Percentiles rank a stretch among this genome's conserved stretches.
phyloP scores from a whole-genome alignment of 1,284 basidiomycete genomes.

The Microbotryomycetes sp. region DNA sequence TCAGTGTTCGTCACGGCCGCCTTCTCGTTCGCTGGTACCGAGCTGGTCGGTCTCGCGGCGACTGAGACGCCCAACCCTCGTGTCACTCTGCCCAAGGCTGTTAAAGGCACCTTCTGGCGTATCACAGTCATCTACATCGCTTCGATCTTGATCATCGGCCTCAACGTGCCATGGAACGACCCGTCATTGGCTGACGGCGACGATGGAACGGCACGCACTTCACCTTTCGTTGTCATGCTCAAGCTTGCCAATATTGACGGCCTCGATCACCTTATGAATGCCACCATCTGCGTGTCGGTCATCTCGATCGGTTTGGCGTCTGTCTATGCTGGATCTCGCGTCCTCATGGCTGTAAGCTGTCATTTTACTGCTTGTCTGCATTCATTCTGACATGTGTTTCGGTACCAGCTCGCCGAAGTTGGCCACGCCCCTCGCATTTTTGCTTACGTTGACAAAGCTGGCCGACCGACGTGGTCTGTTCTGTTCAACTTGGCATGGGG shows the following conservation, averaged over 20 bases:
- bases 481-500: slow-evolving; percentile 40
- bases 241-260: slow-evolving; percentile 43
- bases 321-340: slow-evolving; percentile 43
- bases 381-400: neutral
- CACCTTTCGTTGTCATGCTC: slow-evolving; percentile 49
- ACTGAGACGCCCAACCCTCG: slow-evolving; percentile 52
- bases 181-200: slow-evolving; percentile 38
- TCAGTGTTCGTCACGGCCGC: slow-evolving; percentile 57
- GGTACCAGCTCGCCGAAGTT: slow-evolving; percentile 29
- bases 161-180: slow-evolving; percentile 43
- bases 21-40: slow-evolving; percentile 35
- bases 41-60: slow-evolving; percentile 59
- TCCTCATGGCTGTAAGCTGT: slow-evolving; percentile 34
- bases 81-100: slow-evolving; percentile 46
- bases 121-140: slow-evolving; percentile 49
- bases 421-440: slow-evolving; percentile 41
- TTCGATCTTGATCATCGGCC: slow-evolving; percentile 54
- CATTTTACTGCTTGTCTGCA: neutral
- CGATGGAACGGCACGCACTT: slow-evolving; percentile 45
- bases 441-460: slow-evolving; percentile 48
- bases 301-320: slow-evolving; percentile 43
- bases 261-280: slow-evolving; percentile 42
- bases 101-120: slow-evolving; percentile 45
- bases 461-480: slow-evolving; percentile 46
- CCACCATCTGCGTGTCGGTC: slow-evolving; percentile 27